Conservation (phyloP, 1,139 yeast species). For the Kodamaea fungicola region DNA sequence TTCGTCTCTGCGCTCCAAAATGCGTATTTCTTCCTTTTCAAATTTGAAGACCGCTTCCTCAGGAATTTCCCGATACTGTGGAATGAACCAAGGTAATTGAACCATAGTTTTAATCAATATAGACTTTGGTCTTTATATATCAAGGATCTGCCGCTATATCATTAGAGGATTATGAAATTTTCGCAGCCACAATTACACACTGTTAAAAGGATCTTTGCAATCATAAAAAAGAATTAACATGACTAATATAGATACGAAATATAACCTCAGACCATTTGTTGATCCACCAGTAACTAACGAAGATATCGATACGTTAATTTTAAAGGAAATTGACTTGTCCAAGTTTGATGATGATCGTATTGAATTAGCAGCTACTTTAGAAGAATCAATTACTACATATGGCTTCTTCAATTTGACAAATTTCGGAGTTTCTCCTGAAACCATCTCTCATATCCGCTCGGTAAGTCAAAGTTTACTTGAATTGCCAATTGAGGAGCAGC, state of each 20-base stretch:
- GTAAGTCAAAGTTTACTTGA: slow-evolving; percentile 34
- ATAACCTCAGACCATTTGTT: slow-evolving; percentile 28
- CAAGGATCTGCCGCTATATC: background rate
- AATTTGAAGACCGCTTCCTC: slow-evolving; percentile 9
- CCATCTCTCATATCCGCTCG: slow-evolving; percentile 27
- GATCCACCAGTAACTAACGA: slow-evolving; percentile 17
- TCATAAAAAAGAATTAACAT: background rate
- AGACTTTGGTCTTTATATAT: background rate
- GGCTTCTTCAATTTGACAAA: slow-evolving; percentile 43
- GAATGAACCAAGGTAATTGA: slow-evolving; percentile 17
- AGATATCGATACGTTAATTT: slow-evolving; percentile 5
- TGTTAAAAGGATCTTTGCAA: background rate
- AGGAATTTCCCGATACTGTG: slow-evolving; percentile 12
- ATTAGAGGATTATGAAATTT: background rate
- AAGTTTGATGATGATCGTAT: slow-evolving; percentile 15
- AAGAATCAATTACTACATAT: slow-evolving; percentile 32
- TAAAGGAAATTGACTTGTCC: slow-evolving; percentile 8
- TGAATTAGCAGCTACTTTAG: slow-evolving; percentile 27
- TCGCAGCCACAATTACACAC: background rate
- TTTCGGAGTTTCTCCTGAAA: slow-evolving; percentile 28
- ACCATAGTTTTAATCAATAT: background rate
- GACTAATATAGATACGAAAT: slow-evolving; percentile 15
- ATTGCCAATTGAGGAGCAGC: slow-evolving; percentile 36
- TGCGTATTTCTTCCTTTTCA: slow-evolving; percentile 2
- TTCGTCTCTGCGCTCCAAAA: slow-evolving; percentile 2